Evolutionary conservation across 78 protist genomes (phyloP).

Genomic region (Isochrysis galbana): DNA sequence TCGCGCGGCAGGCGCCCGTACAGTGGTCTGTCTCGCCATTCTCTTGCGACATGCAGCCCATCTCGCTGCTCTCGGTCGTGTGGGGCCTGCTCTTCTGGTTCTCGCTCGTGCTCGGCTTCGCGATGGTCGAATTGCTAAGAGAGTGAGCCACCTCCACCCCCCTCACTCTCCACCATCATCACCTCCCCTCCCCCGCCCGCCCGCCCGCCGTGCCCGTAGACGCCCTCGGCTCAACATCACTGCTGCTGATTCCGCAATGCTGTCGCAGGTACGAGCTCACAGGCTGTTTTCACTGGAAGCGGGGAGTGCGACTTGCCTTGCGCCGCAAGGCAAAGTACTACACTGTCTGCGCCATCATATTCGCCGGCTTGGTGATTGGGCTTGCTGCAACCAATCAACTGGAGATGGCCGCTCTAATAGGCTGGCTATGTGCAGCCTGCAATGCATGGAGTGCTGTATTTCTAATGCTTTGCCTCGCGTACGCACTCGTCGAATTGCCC

Average conservation of each 20-base stretch:
- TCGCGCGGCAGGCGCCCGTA: background rate
- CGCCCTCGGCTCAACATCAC: too few species aligned
- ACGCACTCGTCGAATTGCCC: background rate
- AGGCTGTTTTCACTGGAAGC: background rate
- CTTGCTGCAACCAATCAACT: background rate
- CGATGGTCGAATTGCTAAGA: background rate
- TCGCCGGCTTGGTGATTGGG: background rate
- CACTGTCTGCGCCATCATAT: background rate
- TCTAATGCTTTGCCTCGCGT: background rate
- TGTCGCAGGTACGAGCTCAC: background rate
- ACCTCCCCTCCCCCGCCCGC: too few species aligned
- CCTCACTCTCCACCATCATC: too few species aligned
- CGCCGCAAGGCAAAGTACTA: background rate
- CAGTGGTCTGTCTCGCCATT: background rate
- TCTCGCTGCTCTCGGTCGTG: background rate
- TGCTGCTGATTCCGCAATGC: too few species aligned
- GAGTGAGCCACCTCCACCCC: background rate
- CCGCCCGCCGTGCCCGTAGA: too few species aligned
- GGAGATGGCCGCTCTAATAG: background rate
- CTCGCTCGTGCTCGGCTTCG: background rate
- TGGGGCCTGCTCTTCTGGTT: background rate
- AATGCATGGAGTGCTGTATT: background rate
- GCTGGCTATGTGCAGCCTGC: background rate
- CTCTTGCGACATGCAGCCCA: background rate
- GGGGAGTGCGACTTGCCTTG: background rate